These are phyloP conservation scores for Populus hybrid DNA, from an alignment of 441 rosid genomes.

Conservation along the genomic window DNA sequence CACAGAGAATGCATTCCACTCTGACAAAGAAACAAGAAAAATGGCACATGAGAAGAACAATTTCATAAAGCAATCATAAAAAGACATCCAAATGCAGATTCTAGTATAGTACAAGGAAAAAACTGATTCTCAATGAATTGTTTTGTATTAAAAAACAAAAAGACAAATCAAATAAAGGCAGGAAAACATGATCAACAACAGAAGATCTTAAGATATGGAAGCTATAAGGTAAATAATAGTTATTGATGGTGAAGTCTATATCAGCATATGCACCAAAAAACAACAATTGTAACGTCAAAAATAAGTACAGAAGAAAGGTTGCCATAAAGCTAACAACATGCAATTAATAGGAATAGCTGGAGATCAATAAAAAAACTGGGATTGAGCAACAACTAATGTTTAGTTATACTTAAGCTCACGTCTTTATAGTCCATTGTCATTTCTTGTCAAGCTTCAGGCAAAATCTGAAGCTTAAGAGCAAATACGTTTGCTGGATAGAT, in stretches of 20 bases:
- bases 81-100: neutral
- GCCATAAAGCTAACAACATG: neutral
- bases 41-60: slow-evolving; percentile 1
- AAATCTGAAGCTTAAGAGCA: neutral
- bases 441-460: neutral
- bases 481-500: neutral
- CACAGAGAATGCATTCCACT: slow-evolving; percentile 96
- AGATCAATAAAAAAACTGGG: neutral
- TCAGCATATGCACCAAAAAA: neutral
- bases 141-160: neutral
- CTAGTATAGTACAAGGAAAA: neutral
- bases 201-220: neutral
- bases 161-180: neutral
- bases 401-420: neutral
- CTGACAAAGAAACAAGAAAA: slow-evolving; percentile 36
- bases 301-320: neutral
- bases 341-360: too few species aligned
- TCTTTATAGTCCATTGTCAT: neutral
- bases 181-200: neutral
- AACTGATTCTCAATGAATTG: neutral
- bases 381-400: neutral
- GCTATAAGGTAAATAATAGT: neutral
- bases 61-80: slow-evolving; percentile 5
- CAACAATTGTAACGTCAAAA: neutral
- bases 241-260: neutral